These are phyloP conservation scores for Pseudozyma sp. DNA, from an alignment of 1,284 basidiomycete species.

Conservation along the genomic window DNA sequence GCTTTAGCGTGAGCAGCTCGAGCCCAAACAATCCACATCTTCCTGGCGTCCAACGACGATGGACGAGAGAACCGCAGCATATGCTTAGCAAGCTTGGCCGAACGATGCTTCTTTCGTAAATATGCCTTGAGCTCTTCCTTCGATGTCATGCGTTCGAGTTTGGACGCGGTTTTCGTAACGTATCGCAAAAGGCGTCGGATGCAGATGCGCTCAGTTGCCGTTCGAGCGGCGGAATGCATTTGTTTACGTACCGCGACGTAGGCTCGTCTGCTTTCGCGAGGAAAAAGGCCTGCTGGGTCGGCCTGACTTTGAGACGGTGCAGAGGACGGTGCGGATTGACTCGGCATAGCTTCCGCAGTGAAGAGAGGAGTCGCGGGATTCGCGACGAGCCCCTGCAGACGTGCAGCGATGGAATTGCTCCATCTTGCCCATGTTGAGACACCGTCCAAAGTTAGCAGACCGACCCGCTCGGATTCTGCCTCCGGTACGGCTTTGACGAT, in stretches of 20 bases:
- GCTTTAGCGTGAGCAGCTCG: constrained; percentile 7
- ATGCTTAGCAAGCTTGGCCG: constrained; percentile 17
- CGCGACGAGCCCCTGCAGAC: not conserved
- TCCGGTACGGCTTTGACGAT: constrained; percentile 3
- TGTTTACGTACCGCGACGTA: constrained; percentile 26
- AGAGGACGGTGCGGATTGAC: not conserved
- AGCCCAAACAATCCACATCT: constrained; percentile 37
- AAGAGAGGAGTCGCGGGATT: not conserved
- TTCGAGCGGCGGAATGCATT: constrained; percentile 11
- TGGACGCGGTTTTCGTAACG: constrained; percentile 1
- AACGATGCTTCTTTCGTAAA: constrained; percentile 12
- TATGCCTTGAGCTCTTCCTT: not conserved
- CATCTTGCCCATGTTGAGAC: constrained; percentile 21
- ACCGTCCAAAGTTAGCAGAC: not conserved
- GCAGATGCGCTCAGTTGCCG: constrained; percentile 12
- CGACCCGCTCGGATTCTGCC: not conserved
- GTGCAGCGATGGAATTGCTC: constrained; percentile 19
- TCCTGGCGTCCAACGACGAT: constrained; percentile 20
- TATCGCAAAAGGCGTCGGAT: constrained; percentile 18
- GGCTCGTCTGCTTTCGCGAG: constrained; percentile 14
- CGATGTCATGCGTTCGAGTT: not conserved
- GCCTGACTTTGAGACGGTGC: constrained; percentile 3
- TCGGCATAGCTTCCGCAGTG: not conserved
- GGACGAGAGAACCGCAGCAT: constrained; percentile 6
- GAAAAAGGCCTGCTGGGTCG: constrained; percentile 26